Conservation (phyloP, 495 filamentous ascomycete species). For the Penicillium malachiteum region DNA sequence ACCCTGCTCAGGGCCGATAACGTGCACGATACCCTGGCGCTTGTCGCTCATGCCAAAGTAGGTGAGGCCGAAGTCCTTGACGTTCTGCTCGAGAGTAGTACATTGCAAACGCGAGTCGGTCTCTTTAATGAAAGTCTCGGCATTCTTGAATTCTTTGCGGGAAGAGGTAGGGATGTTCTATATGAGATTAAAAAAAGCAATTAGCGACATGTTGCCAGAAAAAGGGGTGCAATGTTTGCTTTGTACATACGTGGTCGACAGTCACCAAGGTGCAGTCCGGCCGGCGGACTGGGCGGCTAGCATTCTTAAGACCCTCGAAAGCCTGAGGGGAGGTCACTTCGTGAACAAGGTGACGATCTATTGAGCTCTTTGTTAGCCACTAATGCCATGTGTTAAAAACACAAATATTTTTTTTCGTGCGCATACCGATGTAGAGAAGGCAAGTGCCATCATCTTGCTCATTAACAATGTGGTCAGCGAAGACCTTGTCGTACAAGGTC, state of each 20-base stretch:
- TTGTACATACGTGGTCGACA: conserved; percentile 82
- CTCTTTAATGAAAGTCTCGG: conserved; percentile 84
- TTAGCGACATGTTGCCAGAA: neutral
- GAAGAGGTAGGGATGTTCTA: conserved; percentile 91
- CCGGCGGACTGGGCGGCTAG: conserved; percentile 80
- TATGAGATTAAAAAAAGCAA: neutral
- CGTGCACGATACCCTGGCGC: conserved; percentile 96
- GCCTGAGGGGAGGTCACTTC: conserved; percentile 99
- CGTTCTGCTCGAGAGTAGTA: conserved; percentile 93
- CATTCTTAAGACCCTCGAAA: conserved; percentile 90
- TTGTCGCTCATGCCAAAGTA: conserved; percentile 97
- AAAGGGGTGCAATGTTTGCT: neutral
- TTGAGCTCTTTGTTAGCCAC: neutral
- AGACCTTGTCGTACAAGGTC: conserved; percentile 98
- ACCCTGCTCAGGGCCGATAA: conserved; percentile 98
- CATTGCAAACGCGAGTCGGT: conserved; percentile 91
- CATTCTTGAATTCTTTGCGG: conserved; percentile 84
- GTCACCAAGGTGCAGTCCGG: conserved; percentile 97
- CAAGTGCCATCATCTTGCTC: conserved; percentile 91
- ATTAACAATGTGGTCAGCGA: conserved; percentile 89
- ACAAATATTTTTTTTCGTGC: neutral
- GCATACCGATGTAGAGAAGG: conserved; percentile 83
- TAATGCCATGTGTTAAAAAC: no score
- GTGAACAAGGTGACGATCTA: conserved; percentile 92
- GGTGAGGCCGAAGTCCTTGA: conserved; percentile 92